These are phyloP conservation scores for Cutaneotrichosporon spelunceum DNA, from an alignment of 1,284 basidiomycete genomes.

Conservation along the genomic window DNA sequence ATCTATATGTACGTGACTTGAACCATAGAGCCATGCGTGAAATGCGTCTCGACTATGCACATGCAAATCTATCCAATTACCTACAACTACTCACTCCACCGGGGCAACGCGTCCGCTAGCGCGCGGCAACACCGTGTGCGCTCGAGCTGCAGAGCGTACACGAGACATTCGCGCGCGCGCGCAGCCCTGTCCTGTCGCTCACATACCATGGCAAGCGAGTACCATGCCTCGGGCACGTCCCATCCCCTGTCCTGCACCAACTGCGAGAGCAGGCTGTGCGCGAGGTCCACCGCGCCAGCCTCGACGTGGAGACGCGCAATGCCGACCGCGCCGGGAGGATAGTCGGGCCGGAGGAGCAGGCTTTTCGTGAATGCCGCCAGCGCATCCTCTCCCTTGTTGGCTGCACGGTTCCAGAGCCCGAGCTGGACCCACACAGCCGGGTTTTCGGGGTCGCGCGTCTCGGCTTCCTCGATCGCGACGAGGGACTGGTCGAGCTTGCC, in stretches of 20 bases:
- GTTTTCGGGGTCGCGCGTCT: constrained; percentile 79
- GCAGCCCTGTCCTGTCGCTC: constrained; percentile 66
- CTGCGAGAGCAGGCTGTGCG: constrained; percentile 60
- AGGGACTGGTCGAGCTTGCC: constrained; percentile 85
- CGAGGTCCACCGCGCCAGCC: constrained; percentile 58
- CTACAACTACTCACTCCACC: constrained; percentile 2
- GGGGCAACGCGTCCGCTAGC: constrained; percentile 33
- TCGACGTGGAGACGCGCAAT: constrained; percentile 69
- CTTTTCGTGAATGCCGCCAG: constrained; percentile 77
- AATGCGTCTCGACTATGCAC: background rate
- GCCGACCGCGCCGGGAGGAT: constrained; percentile 71
- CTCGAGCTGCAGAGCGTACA: constrained; percentile 68
- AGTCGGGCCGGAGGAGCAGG: constrained; percentile 70
- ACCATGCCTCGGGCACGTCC: constrained; percentile 91
- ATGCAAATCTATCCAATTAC: background rate
- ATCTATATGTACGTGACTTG: background rate
- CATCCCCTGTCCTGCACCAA: constrained; percentile 61
- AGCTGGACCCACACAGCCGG: constrained; percentile 93
- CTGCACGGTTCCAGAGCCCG: constrained; percentile 65
- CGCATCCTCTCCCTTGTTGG: constrained; percentile 35
- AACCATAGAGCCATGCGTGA: background rate
- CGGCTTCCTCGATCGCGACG: constrained; percentile 91
- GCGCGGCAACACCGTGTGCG: constrained; percentile 54
- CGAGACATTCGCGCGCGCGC: constrained; percentile 70
- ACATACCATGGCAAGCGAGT: constrained; percentile 74